Base-by-base conservation (phyloP, 2,329 filamentous ascomycete genomes). In the Colletotrichum spaethianum region DNA sequence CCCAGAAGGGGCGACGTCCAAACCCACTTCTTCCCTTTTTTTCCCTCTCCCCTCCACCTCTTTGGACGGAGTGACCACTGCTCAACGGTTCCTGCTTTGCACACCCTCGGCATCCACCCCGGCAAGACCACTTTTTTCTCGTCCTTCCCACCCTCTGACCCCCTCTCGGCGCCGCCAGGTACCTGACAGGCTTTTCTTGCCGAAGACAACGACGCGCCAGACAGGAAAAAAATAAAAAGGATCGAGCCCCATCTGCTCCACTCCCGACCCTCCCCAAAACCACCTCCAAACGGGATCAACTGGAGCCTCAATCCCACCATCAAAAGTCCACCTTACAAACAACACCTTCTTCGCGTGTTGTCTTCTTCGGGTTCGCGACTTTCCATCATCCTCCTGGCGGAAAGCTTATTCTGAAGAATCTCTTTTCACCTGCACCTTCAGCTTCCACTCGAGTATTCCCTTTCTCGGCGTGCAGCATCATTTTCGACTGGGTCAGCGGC, bases 251-350 rank as follows among this genome's bases (percentile, higher is more conserved):
- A 74, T 74, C 63, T 61, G 52, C 73, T 74, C 73, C 73, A 74
- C 73, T 69, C 67, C 63, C 33, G 61, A 70, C 73, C 73, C 73
- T 74, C 72, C 57, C 72, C 70, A 73, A 74, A 73, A 74, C 65
- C 65, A 72, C 72, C 64, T 74, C 61, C 72, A 74, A 74, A 74
- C 73, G 73, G 73, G 63, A 74, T 74, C 73, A 74, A 74, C 72
- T 74, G 72, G 73, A 74, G 72, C 73, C 71, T 74, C 72, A 57
- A 74, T 74, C 73, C 73, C 72, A 74, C 65, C 63, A 74, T 72
- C 56, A 40, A 69, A 74, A 73, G 67, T 62, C 64, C 72, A 71
- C 71, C 69, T 70, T 65, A 64, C 69, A 72, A 74, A 64, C 68
- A 72, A 64, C 73, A 68, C 57, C 38, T 50, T 74, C 67, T 63